Conservation (phyloP, 2,329 filamentous ascomycete genomes). For the Pseudogymnoascus sp. region DNA sequence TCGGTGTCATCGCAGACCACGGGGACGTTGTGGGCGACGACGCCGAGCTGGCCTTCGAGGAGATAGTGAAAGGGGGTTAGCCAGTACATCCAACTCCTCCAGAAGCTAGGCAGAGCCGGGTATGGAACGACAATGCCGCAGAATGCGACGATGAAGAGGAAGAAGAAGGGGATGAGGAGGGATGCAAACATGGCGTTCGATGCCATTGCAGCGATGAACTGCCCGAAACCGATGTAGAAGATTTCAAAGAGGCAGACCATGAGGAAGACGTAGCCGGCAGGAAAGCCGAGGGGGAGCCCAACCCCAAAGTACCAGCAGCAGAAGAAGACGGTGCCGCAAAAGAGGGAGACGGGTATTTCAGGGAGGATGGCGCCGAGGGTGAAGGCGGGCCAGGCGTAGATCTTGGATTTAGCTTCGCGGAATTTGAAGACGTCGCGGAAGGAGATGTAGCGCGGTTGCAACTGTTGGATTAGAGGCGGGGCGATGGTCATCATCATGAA, state of each 20-base stretch:
- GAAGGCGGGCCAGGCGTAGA: conserved; percentile 68
- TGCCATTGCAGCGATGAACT: conserved; percentile 57
- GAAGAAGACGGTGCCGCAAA: conserved; percentile 58
- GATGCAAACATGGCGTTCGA: conserved; percentile 61
- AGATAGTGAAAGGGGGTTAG: conserved; percentile 61
- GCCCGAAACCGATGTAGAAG: conserved; percentile 57
- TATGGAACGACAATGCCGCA: conserved; percentile 63
- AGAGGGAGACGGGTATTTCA: conserved; percentile 61
- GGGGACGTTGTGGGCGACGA: conserved; percentile 44
- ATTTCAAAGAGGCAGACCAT: conserved; percentile 52
- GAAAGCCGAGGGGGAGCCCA: conserved; percentile 48
- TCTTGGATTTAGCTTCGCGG: conserved; percentile 64
- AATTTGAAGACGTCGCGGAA: conserved; percentile 58
- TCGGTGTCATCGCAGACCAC: conserved; percentile 49
- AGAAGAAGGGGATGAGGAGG: conserved; percentile 59
- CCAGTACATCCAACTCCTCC: conserved; percentile 59
- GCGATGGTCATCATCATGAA: conserved; percentile 68
- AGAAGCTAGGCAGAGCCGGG: conserved; percentile 49
- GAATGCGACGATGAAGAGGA: conserved; percentile 62
- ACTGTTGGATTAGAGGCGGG: conserved; percentile 64
- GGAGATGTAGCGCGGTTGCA: conserved; percentile 61
- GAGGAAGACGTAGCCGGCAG: conserved; percentile 52
- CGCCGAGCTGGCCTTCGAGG: conserved; percentile 51
- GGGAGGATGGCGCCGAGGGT: conserved; percentile 55
- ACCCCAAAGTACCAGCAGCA: conserved; percentile 51